Base-by-base conservation (phyloP, 805 yeast species). In the Candida michaelii region DNA sequence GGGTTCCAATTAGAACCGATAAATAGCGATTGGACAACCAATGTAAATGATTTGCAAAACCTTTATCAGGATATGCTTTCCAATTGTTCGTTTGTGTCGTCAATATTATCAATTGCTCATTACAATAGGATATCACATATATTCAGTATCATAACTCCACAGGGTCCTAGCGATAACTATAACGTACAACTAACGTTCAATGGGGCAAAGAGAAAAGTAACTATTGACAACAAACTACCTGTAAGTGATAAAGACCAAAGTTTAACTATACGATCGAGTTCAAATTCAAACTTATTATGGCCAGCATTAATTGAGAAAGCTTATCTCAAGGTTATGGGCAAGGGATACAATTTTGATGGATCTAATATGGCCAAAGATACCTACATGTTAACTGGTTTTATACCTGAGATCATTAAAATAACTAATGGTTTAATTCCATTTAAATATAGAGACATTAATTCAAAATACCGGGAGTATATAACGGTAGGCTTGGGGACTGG, bases 221-320 rank as follows among this genome's bases (percentile, higher is more conserved):
- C 62, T 0, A 61, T 83, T 1, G 76, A 76, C 34, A 76, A 74
- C 45, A 48, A 48, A 19, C 59, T 80, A 3, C 84, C 88, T 1
- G 29, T 52, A 10, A 46, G 62, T 12, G 40, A 27, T 7, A 24
- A 15, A 8, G 7, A 25, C 7, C 32, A 36, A 29, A 57, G 51
- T 36, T 47, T 72, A 23, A 61, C 63, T 19, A 69, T 74, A 9
- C 56, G 60, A 15, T 74, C 79, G 3, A 44, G 50, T 3, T 42
- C 64, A 2, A 60, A 68, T 43, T 56, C 51, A 3, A 25, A 47
- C 1, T 49, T 77, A 2, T 50, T 59, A 4, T 82, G 89, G 85
- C 90, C 90, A 0, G 84, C 87, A 0, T 50, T 87, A n/a, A 49
- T 86, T 1, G 96, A 89, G 58, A 82, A 85, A 52, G 93, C 95